phyloP scores from a whole-genome alignment of 805 yeast genomes.

The Sporopachydermia lactativora region DNA sequence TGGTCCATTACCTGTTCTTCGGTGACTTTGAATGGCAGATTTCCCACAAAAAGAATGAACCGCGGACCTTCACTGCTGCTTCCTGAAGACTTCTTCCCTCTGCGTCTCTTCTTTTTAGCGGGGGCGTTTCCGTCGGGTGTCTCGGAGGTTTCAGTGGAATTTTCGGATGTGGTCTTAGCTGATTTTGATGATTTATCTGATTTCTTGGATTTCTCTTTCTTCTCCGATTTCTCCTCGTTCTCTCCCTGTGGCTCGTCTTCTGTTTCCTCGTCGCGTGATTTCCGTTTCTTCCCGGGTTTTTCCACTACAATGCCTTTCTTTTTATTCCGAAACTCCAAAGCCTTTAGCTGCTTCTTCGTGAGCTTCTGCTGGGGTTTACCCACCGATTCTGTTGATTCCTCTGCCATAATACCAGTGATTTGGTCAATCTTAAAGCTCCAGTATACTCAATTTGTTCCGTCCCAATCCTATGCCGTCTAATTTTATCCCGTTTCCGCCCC shows the following conservation, averaged over 20 bases:
- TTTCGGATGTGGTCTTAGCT: constrained; percentile 12
- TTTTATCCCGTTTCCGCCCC: no score
- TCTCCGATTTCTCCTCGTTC: constrained; percentile 18
- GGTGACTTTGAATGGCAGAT: constrained; percentile 61
- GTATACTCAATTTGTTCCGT: no score
- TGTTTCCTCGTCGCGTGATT: constrained; percentile 21
- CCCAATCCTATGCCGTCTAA: no score
- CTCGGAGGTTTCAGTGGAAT: constrained; percentile 8
- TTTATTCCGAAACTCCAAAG: constrained; percentile 38
- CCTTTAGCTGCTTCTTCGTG: constrained; percentile 54
- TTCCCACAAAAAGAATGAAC: constrained; percentile 81
- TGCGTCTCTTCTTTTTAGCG: constrained; percentile 58
- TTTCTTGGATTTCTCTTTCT: constrained; percentile 11
- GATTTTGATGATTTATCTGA: no score
- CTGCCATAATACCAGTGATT: no score
- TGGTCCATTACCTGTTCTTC: constrained; percentile 52
- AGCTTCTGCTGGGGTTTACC: no score
- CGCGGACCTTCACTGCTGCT: constrained; percentile 36
- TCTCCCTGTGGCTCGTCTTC: constrained; percentile 17
- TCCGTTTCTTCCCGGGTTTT: constrained; percentile 25
- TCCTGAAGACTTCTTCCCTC: constrained; percentile 63
- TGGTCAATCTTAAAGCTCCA: no score
- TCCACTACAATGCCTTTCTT: constrained; percentile 13
- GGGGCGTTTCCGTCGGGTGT: constrained; percentile 21
- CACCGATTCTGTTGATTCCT: no score